Evolutionary conservation across 176 grass and related monocot species (phyloP), one percentile per base, ranked within the genome.

Genomic region (Aegilops sharonensis): DNA sequence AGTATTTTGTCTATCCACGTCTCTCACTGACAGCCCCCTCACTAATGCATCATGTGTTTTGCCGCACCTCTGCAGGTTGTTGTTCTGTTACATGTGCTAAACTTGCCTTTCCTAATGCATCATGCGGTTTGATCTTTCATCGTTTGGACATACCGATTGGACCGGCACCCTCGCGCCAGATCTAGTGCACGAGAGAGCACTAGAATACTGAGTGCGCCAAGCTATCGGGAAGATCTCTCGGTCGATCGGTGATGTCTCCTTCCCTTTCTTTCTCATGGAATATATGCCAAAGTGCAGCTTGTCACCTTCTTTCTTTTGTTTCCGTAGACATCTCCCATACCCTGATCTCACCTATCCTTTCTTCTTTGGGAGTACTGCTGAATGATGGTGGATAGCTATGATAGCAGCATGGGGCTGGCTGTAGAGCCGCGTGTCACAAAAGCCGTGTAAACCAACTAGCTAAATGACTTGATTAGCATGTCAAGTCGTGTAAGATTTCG

Each of bases 281-380:
- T 72, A 72, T 72, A 42, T 72, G 69, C 69, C 69, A 72, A 72
- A 72, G 69, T 72, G 37, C 21, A 13, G 69, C 37, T 24, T 72
- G 69, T 23, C 0, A 2, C 5, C 48, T 52, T 50, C 4, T 50
- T 52, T 43, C 69, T 72, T 72, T 72, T 5, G 67, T 6, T 40
- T 72, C 10, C 11, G 5, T 43, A 12, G 10, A 14, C 40, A 39
- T 23, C 11, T 40, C 68, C 9, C 35, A 35, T 32, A 15, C 10
- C 2, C 18, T 68, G 17, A 4, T 68, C 65, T n/a, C 9, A 11
- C 39, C 20, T 50, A 42, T 40, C 68, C n/a, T 10, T 23, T 24
- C 37, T 42, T 72, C 36, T 72, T 43, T 72, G 40, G 36, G 69
- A 72, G 48, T 52, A 5, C 48, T 24, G 69, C 35, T 12, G 37